A percentile compares a stretch with the other conserved stretches of the same genome.
These are phyloP conservation scores for Colletotrichum tanaceti DNA, from an alignment of 2,329 filamentous ascomycete genomes.

Conservation along the genomic window DNA sequence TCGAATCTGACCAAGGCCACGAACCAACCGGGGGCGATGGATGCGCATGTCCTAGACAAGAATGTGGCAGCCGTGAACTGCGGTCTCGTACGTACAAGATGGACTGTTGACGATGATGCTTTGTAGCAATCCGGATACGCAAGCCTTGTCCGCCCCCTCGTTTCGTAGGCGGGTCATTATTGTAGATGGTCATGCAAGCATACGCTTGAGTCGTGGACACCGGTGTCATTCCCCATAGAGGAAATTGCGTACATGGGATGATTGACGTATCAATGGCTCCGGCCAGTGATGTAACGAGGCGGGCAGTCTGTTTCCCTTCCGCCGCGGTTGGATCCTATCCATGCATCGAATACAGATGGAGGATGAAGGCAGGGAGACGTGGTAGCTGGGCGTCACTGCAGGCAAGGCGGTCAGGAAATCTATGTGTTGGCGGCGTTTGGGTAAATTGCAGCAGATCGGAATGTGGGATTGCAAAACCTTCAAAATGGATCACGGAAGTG, in stretches of 20 bases:
- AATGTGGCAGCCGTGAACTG: constrained; percentile 11
- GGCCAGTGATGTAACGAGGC: constrained; percentile 5
- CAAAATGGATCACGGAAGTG: constrained; percentile 31
- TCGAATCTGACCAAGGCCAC: constrained; percentile 6
- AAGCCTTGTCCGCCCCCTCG: constrained; percentile 13
- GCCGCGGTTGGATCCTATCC: constrained; percentile 16
- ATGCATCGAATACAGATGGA: not conserved
- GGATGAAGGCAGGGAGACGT: constrained; percentile 6
- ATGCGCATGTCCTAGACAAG: constrained; percentile 23
- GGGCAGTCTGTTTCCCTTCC: constrained; percentile 12
- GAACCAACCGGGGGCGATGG: constrained; percentile 20
- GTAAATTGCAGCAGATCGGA: constrained; percentile 31
- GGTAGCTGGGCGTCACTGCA: constrained; percentile 4
- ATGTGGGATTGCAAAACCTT: constrained; percentile 35
- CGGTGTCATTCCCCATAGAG: constrained; percentile 3
- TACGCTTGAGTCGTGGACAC: constrained; percentile 29
- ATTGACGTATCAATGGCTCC: constrained; percentile 11
- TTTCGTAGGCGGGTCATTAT: constrained; percentile 18
- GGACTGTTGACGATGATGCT: constrained; percentile 28
- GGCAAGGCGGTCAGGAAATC: constrained; percentile 8
- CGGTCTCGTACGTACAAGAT: constrained; percentile 1
- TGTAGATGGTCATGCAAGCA: constrained; percentile 15
- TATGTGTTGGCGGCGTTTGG: constrained; percentile 13
- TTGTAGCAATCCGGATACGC: constrained; percentile 15
- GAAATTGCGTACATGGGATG: constrained; percentile 5